A percentile compares a stretch with the other conserved stretches of the same genome.
Conservation (phyloP, 1,284 basidiomycete genomes). For the Ustilago nuda region DNA sequence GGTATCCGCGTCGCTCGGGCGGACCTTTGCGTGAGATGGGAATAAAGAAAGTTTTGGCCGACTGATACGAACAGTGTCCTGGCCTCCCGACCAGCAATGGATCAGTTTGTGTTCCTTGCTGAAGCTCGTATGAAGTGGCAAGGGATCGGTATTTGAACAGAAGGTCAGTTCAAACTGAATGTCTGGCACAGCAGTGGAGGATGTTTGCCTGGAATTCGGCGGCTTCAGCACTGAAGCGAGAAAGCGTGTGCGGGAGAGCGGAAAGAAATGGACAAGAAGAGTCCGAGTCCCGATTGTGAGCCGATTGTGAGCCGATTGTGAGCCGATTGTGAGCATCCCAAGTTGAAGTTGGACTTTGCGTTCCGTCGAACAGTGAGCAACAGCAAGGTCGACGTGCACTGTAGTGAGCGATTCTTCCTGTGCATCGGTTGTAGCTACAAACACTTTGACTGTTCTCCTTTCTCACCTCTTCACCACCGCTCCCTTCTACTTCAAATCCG, state of each 20-base stretch:
- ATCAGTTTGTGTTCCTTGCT: no score
- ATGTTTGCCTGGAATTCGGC: background rate
- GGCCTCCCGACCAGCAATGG: no score
- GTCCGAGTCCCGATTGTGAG: background rate
- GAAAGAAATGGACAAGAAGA: background rate
- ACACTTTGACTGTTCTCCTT: background rate
- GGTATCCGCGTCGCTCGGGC: slow-evolving; percentile 13
- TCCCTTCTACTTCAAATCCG: slow-evolving; percentile 13
- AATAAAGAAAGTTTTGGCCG: background rate
- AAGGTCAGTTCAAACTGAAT: no score
- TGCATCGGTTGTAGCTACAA: background rate
- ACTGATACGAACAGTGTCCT: background rate
- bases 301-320: background rate
- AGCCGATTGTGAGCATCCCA: slow-evolving; percentile 4
- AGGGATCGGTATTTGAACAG: no score
- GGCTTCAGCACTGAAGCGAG: background rate
- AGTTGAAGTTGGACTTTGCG: slow-evolving; percentile 1
- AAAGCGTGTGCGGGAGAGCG: background rate
- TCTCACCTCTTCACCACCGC: slow-evolving; percentile 13
- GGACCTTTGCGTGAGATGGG: slow-evolving; percentile 9
- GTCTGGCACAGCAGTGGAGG: no score
- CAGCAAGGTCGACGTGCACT: background rate
- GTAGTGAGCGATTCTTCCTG: background rate
- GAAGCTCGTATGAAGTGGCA: no score
- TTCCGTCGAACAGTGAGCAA: slow-evolving; percentile 3